Conservation (phyloP, 495 filamentous ascomycete species). For the Echria macrotheca region DNA sequence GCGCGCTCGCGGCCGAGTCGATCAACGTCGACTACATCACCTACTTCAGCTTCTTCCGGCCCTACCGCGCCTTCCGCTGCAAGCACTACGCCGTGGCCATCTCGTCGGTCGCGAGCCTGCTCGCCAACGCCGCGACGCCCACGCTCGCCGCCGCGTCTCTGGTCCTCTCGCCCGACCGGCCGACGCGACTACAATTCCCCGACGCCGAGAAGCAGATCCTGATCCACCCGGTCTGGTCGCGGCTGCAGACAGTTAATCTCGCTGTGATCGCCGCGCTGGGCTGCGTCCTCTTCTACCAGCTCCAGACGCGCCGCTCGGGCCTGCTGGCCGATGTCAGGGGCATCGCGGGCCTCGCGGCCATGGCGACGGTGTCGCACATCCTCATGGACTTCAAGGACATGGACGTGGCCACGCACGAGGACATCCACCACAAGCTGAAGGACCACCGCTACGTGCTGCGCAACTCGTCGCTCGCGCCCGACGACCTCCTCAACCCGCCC, state of each 20-base stretch:
- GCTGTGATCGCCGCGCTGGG: conserved; percentile 52
- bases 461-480: conserved; percentile 57
- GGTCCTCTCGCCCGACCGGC: conserved; percentile 44
- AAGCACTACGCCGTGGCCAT: conserved; percentile 62
- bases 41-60: conserved; percentile 56
- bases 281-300: conserved; percentile 51
- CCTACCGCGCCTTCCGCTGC: conserved; percentile 52
- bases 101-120: conserved; percentile 54
- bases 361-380: conserved; percentile 67
- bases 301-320: conserved; percentile 56
- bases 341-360: conserved; percentile 67
- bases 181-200: conserved; percentile 22
- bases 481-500: conserved; percentile 30
- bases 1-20: conserved; percentile 59
- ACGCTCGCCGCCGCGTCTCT: conserved; percentile 56
- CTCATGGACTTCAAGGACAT: conserved; percentile 68
- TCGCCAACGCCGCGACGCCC: conserved; percentile 60
- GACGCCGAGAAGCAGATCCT: conserved; percentile 44
- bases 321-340: conserved; percentile 64
- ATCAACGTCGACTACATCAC: conserved; percentile 71
- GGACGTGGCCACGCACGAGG: conserved; percentile 57
- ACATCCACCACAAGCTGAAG: conserved; percentile 61
- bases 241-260: conserved; percentile 49
- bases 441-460: conserved; percentile 61
- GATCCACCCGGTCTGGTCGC: conserved; percentile 54